Base-by-base conservation (phyloP, 2,329 filamentous ascomycete genomes). In the Dothiorella sarmentorum region DNA sequence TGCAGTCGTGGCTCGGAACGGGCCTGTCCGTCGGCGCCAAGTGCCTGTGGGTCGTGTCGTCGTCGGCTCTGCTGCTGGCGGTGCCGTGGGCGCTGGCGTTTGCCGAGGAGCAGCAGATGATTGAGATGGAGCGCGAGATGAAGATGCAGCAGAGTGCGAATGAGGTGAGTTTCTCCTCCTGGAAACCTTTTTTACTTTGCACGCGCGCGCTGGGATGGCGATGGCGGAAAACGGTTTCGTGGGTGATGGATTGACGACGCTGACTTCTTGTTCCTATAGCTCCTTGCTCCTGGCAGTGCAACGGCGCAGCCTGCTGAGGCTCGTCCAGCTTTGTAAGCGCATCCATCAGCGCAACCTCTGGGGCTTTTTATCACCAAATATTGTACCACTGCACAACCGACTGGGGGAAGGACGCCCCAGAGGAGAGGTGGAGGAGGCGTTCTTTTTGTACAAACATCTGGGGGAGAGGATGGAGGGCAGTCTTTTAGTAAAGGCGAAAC, bases 71-170 rank as follows among this genome's bases (percentile, higher is more conserved):
- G 71, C 80, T 99, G 72, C 78, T 97, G 63, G 92, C 91, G 67
- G 91, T 97, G 53, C 94, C 94, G 58, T 97, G 91, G 82, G 92
- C 91, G 60, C 81, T 99, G 66, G 93, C 91, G 60, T 93, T 91
- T 73, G 87, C 89, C 63, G 94, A 99, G 81, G 94, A 99, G 81
- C 91, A 97, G 82, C 90, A 96, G 80, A 86, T 96, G 73, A 82
- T 93, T 64, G 93, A 96, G 80, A 95, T 97, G 91, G 94, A 99
- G 85, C 86, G 91, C 76, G 93, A 97, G 80, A 91, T 92, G 84
- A 87, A 89, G 75, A 94, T 96, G 90, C 89, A 94, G 75, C 90
- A 96, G 83, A 85, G 89, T 70, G 91, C 91, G 63, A 87, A 89
- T 71, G 90, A 96, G 80, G 85, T 87, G 69, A 68, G 79, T 56